Evolutionary conservation across 2,329 filamentous ascomycete species (phyloP).

Genomic region (Laburnicola sp.): DNA sequence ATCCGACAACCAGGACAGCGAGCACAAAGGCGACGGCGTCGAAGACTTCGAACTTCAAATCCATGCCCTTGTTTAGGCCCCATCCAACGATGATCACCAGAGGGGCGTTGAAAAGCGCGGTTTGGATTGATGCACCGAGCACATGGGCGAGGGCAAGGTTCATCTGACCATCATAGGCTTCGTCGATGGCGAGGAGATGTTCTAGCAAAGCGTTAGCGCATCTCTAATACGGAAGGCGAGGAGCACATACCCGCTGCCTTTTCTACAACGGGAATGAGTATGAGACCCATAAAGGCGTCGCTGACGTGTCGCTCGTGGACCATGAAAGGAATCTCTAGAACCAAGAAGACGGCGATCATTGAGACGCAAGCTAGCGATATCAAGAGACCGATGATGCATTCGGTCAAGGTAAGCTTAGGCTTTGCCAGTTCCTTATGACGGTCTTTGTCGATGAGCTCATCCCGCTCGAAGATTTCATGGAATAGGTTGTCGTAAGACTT

Average conservation of each 20-base stretch:
- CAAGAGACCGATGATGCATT: conserved; percentile 67
- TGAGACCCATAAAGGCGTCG: conserved; percentile 66
- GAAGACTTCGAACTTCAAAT: conserved; percentile 84
- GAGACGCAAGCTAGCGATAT: conserved; percentile 70
- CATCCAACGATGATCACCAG: conserved; percentile 83
- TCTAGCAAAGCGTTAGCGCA: conserved; percentile 50
- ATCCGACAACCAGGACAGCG: conserved; percentile 82
- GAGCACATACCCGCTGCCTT: conserved; percentile 64
- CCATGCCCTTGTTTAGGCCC: conserved; percentile 70
- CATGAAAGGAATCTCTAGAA: conserved; percentile 69
- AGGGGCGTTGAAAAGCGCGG: conserved; percentile 83
- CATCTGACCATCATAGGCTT: conserved; percentile 81
- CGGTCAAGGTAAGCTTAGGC: conserved; percentile 73
- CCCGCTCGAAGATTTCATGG: conserved; percentile 69
- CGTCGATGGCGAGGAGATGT: conserved; percentile 80
- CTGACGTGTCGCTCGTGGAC: conserved; percentile 55
- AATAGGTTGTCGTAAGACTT: conserved; percentile 76
- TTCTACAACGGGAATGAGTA: conserved; percentile 79
- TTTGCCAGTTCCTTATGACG: conserved; percentile 62
- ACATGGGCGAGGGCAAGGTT: conserved; percentile 86
- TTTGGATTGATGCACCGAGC: conserved; percentile 85
- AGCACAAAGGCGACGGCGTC: conserved; percentile 81
- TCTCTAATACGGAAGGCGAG: neutral
- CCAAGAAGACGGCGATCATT: conserved; percentile 72
- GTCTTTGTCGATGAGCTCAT: conserved; percentile 70